A percentile compares a stretch with the other conserved stretches of the same genome.
These are phyloP conservation scores for Fonsecaea pedrosoi DNA, from an alignment of 2,329 filamentous ascomycete genomes.

Conservation along the genomic window DNA sequence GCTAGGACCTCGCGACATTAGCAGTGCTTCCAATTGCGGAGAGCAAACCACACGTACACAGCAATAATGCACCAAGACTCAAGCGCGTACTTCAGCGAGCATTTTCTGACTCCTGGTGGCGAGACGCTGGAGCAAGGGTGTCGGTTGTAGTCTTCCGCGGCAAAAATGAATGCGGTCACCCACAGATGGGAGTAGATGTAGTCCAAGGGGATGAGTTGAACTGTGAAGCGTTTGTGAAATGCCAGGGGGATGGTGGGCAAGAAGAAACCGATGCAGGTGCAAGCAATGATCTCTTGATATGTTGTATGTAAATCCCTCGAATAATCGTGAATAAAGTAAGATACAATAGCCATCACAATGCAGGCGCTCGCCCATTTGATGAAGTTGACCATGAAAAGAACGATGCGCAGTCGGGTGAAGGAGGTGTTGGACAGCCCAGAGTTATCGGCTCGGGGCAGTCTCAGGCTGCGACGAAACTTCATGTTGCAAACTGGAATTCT, in stretches of 20 bases:
- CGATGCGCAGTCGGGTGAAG: neutral
- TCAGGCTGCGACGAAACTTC: constrained; percentile 9
- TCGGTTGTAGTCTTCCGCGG: constrained; percentile 53
- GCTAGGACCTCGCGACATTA: neutral
- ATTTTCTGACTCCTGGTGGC: constrained; percentile 5
- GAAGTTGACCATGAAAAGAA: constrained; percentile 11
- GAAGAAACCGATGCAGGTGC: constrained; percentile 11
- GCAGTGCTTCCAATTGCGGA: neutral
- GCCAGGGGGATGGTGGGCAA: constrained; percentile 14
- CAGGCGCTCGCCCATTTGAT: constrained; percentile 17
- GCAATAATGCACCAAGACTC: constrained; percentile 20
- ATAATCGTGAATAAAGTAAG: constrained; percentile 23
- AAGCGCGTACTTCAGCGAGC: constrained; percentile 16
- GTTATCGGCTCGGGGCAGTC: neutral
- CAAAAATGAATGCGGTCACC: constrained; percentile 58
- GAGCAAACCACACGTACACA: constrained; percentile 15
- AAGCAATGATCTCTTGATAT: constrained; percentile 66
- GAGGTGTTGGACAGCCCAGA: neutral
- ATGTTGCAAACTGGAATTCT: neutral
- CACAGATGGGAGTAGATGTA: constrained; percentile 41
- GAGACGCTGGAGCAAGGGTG: neutral
- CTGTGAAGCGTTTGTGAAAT: constrained; percentile 8
- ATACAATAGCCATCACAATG: constrained; percentile 21
- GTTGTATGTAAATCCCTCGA: constrained; percentile 53
- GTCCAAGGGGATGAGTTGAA: constrained; percentile 11